Evolutionary conservation across 257 asterid species (phyloP).

Genomic region (Verbascum thapsus): DNA sequence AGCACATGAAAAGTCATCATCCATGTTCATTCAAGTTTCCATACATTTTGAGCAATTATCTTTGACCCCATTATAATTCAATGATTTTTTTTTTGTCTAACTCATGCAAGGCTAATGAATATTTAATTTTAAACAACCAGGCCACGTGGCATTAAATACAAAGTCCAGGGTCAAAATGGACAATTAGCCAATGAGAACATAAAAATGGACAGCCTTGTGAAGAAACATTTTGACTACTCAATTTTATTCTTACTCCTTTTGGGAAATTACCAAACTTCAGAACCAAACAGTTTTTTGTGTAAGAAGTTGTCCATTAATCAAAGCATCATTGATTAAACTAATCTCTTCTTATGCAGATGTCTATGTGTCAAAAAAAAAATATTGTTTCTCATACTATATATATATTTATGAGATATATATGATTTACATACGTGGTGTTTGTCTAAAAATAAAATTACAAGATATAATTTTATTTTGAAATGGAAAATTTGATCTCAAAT

Average conservation of each 20-base stretch:
- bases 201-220: constrained; percentile 27
- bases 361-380: too few species aligned
- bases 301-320: constrained; percentile 5
- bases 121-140: constrained; percentile 31
- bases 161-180: constrained; percentile 27
- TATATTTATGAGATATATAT: too few species aligned
- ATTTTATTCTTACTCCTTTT: constrained; percentile 31
- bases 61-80: constrained; percentile 29
- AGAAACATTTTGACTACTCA: constrained; percentile 36
- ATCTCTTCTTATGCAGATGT: too few species aligned
- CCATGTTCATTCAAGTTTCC: too few species aligned
- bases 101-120: constrained; percentile 32
- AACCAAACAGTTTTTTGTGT: constrained; percentile 11
- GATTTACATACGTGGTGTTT: too few species aligned
- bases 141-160: constrained; percentile 35
- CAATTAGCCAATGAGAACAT: constrained; percentile 29
- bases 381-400: too few species aligned
- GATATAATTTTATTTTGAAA: too few species aligned
- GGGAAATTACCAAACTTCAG: constrained; percentile 30
- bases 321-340: constrained; percentile 21
- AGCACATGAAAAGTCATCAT: constrained; percentile 37
- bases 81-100: constrained; percentile 32
- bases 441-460: too few species aligned
- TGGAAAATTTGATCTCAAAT: too few species aligned
- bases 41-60: constrained; percentile 21